Evolutionary conservation across 345 rosid species (phyloP).

Genomic region (Acer campestre): DNA sequence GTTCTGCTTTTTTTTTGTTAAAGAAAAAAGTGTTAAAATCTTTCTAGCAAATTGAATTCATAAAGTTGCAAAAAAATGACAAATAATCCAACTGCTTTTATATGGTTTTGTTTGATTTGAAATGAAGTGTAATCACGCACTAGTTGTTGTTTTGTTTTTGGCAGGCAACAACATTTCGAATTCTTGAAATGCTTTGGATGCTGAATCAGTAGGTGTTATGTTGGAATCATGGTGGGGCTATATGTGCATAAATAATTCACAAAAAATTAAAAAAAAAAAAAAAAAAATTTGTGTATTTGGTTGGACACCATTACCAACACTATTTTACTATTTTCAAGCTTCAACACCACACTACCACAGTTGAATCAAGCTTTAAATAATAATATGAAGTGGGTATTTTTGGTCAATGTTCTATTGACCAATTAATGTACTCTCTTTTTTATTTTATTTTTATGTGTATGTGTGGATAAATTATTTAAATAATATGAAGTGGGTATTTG

Average conservation of each 20-base stretch:
- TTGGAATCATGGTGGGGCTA: conserved; percentile 15
- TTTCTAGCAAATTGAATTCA: conserved; percentile 1
- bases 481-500: background rate
- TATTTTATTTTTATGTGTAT: background rate
- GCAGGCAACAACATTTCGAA: conserved; percentile 9
- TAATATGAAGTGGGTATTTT: background rate
- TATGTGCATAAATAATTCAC: background rate
- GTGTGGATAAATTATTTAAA: background rate
- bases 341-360: too few species aligned
- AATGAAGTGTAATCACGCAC: background rate
- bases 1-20: background rate
- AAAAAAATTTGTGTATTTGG: background rate
- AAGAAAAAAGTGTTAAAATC: background rate
- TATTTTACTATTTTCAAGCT: background rate
- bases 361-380: conserved; percentile 3
- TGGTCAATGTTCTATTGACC: conserved; percentile 23
- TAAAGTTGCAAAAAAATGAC: background rate
- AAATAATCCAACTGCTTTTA: background rate
- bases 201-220: background rate
- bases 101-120: background rate
- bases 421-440: background rate
- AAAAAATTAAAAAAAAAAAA: background rate
- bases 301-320: conserved; percentile 1
- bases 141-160: background rate
- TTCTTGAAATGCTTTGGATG: conserved; percentile 11